Base-by-base conservation (phyloP, 306 rosid genomes). In the Pyrus betulifolia region DNA sequence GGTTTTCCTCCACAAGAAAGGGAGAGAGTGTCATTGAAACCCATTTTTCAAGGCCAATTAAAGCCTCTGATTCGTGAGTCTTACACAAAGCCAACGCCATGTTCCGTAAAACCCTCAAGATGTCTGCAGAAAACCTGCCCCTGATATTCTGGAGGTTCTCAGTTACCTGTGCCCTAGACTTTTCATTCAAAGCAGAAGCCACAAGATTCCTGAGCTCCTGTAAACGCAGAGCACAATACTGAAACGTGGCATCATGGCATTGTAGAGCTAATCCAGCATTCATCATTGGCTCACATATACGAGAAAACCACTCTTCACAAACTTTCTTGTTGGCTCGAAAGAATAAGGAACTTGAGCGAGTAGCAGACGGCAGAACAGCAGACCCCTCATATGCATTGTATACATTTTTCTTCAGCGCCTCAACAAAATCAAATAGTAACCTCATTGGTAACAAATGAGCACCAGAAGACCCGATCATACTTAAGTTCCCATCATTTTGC, bases 271-370 rank as follows among this genome's bases (percentile, higher is more conserved):
- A 85, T 52, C 97, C 98, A 72, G 97, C 98, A 84, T 87, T 90
- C 96, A 93, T 93, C 98, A 93, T 93, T 31, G 98, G 98, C 80
- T 93, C 98, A 85, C 97, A 91, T 73, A 93, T 93, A 65, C 98
- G 98, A 72, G 98, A 91, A 90, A 93, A 93, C 98, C 98, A 93
- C 87, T 93, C 98, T 89, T 93, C 98, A 31, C 98, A 91, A 40
- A 93, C 98, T 82, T 93, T 93, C 83, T 85, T 93, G 88, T 93
- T 93, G 25, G 98, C 98, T 70, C 98, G 89, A 81, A 93, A 93
- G 86, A 93, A 93, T 73, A 88, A 80, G 81, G 98, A 87, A 87
- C 98, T 93, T 76, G 93, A 90, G 58, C 93, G 96, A 38, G 84
- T 81, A 75, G 94, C 82, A 62, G 91, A 75, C 55, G 97, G 93